Evolutionary conservation across 1,284 basidiomycete species (phyloP), one percentile per base, ranked within the genome.

Genomic region (Vanrija sp.): DNA sequence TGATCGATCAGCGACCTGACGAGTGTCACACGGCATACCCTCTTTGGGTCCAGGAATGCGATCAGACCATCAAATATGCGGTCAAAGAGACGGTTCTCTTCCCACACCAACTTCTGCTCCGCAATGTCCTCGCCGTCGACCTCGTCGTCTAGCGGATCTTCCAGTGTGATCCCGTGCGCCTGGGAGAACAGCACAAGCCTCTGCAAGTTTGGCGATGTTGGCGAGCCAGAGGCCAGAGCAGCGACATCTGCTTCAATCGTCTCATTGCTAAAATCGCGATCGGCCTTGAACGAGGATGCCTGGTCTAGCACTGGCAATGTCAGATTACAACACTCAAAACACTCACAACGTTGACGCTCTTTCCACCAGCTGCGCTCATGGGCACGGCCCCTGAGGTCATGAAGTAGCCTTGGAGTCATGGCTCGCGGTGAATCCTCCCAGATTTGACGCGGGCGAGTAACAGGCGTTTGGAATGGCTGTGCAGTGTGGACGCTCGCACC

Each of bases 351-450:
- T 23, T 69, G 63, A 21, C 68, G 60, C 43, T 62, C 59, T 6
- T 62, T 52, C 73, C 73, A 75, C 71, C 71, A 75, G 28, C 59
- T 62, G n/a, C 69, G 43, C 58, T 75, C 73, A 44, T 67, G 60
- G 38, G 54, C 63, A 29, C 71, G 57, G 29, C 63, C 63, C 49
- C 67, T 66, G 38, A 75, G 55, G 1, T 43, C 43, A 7, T 54
- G 19, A 23, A 62, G 42, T 3, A 62, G 40, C 15, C 52, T 57
- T 3, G 61, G 61, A 5, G 61, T 56, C 54, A 62, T 54, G 14
- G 52, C 40, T 43, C 45, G 49, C 1, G 73, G 73, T 6, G 71
- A 73, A 46, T 75, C 73, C 48, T 71, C 66, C 73, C 73, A 73
- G 12, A 52, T 49, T 28, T 57, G 57, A 29, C 59, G 42, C 7